phyloP scores from a whole-genome alignment of 805 yeast species.

The Ogataea polymorpha region DNA sequence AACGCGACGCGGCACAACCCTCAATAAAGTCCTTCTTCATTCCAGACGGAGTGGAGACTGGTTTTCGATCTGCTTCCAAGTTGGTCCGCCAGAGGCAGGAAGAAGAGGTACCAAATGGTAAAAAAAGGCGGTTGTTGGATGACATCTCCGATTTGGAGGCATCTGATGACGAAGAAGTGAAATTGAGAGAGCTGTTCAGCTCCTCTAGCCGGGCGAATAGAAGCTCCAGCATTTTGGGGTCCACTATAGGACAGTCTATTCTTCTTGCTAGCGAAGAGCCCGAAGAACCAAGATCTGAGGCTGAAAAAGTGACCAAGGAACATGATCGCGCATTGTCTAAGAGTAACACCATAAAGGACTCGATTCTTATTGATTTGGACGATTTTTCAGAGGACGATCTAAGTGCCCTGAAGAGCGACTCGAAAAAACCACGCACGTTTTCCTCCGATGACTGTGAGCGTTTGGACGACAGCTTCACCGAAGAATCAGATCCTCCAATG shows the following conservation, averaged over 20 bases:
- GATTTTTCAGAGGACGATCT: constrained; percentile 17
- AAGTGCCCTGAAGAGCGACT: constrained; percentile 6
- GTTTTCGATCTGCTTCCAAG: constrained; percentile 52
- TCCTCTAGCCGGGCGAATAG: constrained; percentile 5
- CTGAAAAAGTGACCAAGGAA: too few relatives aligned
- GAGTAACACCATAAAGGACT: not conserved
- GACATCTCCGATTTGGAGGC: constrained; percentile 15
- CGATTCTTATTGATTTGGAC: constrained; percentile 15
- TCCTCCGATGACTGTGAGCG: constrained; percentile 11
- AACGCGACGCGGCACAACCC: constrained; percentile 11
- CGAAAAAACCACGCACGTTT: constrained; percentile 5
- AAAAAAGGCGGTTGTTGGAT: constrained; percentile 12
- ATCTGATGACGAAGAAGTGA: constrained; percentile 18
- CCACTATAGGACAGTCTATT: constrained; percentile 13
- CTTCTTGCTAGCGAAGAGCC: constrained; percentile 9
- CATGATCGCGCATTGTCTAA: too few relatives aligned
- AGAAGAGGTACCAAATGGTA: constrained; percentile 15
- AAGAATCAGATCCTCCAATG: constrained; percentile 9
- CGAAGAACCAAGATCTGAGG: not conserved
- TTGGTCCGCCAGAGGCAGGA: constrained; percentile 37
- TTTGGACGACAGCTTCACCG: constrained; percentile 13
- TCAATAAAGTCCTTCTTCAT: constrained; percentile 51
- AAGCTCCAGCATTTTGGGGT: constrained; percentile 10
- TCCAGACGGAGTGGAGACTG: constrained; percentile 71
- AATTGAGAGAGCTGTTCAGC: constrained; percentile 19